phyloP scores from a whole-genome alignment of 2,329 filamentous ascomycete species.

The Hirsutella rhossiliensis region DNA sequence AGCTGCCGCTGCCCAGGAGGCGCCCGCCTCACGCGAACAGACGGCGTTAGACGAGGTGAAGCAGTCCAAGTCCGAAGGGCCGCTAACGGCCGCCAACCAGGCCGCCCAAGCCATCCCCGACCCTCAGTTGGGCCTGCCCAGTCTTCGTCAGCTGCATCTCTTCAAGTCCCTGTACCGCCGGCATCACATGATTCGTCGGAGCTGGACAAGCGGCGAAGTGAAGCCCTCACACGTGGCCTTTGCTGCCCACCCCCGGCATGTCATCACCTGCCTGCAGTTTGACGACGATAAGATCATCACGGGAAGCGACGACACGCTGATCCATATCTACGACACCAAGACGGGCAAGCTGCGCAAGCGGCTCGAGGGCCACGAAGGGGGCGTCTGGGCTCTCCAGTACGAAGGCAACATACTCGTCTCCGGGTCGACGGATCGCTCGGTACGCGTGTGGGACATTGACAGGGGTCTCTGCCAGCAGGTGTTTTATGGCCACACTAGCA shows the following conservation, averaged over 20 bases:
- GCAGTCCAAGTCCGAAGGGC: slow-evolving; percentile 60
- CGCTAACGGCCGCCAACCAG: slow-evolving; percentile 73
- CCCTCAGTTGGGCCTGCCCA: slow-evolving; percentile 66
- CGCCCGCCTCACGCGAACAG: slow-evolving; percentile 28
- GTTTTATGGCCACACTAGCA: slow-evolving; percentile 96
- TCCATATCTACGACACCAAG: slow-evolving; percentile 96
- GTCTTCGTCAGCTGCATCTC: slow-evolving; percentile 73
- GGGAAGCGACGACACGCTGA: slow-evolving; percentile 92
- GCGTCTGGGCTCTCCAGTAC: slow-evolving; percentile 95
- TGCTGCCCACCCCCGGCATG: slow-evolving; percentile 88
- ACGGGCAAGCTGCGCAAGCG: slow-evolving; percentile 75
- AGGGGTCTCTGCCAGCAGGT: slow-evolving; percentile 86
- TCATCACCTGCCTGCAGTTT: slow-evolving; percentile 95
- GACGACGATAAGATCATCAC: slow-evolving; percentile 97
- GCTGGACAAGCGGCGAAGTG: slow-evolving; percentile 79
- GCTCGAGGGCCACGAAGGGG: slow-evolving; percentile 87
- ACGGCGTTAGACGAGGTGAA: slow-evolving; percentile 26
- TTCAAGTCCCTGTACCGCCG: slow-evolving; percentile 95
- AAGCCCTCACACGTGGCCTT: slow-evolving; percentile 90
- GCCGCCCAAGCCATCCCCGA: slow-evolving; percentile 75
- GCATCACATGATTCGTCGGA: slow-evolving; percentile 79
- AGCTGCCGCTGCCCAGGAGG: slow-evolving; percentile 32
- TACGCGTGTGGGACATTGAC: slow-evolving; percentile 99
- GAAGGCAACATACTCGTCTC: slow-evolving; percentile 92
- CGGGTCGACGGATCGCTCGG: slow-evolving; percentile 88